Conservation (phyloP, 257 asterid species). For the Solanum paucissectum region DNA sequence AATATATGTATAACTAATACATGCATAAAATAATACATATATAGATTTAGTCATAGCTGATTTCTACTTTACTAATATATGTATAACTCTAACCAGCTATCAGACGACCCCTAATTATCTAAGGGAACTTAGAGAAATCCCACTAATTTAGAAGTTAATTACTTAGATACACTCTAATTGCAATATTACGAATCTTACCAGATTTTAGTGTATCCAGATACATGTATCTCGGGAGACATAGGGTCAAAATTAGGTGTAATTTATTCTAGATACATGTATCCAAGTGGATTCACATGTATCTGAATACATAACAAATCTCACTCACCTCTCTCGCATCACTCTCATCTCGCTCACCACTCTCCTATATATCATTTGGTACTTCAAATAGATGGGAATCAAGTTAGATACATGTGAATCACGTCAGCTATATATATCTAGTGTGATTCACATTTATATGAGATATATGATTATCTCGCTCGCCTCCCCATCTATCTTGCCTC, state of each 20-base stretch:
- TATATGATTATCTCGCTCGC: background rate
- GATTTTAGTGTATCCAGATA: background rate
- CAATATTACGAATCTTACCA: too few relatives aligned
- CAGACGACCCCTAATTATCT: background rate
- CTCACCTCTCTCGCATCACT: too few relatives aligned
- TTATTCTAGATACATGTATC: background rate
- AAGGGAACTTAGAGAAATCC: background rate
- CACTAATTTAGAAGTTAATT: too few relatives aligned
- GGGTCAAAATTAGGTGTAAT: background rate
- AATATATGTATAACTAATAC: background rate
- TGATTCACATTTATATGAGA: too few relatives aligned
- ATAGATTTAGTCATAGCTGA: too few relatives aligned
- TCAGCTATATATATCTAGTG: background rate
- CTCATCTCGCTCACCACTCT: background rate
- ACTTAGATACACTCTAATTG: background rate
- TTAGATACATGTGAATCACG: too few relatives aligned
- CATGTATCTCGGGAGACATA: background rate
- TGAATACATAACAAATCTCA: background rate
- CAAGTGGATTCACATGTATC: background rate
- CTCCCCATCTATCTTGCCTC: background rate
- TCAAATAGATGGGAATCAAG: too few relatives aligned
- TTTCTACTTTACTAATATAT: too few relatives aligned
- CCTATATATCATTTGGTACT: background rate
- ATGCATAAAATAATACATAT: background rate
- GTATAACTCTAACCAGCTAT: rapidly evolving